phyloP scores from a whole-genome alignment of 164 flowering plant genomes.

The Macadamia tetraphylla region DNA sequence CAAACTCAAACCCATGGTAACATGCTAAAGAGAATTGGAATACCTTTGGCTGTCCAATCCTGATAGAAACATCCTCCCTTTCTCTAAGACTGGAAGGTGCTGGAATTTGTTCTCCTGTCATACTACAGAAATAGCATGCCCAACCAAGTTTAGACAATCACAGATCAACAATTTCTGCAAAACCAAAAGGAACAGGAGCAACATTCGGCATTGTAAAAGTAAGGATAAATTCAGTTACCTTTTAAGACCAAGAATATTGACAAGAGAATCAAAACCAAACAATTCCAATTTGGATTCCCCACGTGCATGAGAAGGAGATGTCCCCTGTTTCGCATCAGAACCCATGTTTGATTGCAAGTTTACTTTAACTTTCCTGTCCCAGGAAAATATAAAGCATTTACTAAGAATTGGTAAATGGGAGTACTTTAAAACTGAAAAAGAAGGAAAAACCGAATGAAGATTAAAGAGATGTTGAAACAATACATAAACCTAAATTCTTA shows the following conservation, averaged over 20 bases:
- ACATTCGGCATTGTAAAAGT: not conserved
- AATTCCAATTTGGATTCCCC: conserved; percentile 80
- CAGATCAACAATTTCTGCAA: not conserved
- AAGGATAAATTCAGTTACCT: conserved; percentile 41
- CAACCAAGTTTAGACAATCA: not conserved
- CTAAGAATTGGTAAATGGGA: not conserved
- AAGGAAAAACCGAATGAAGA: not conserved
- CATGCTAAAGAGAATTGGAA: conserved; percentile 6
- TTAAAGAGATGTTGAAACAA: too few species aligned
- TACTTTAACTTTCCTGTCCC: conserved; percentile 48
- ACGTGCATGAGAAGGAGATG: conserved; percentile 31
- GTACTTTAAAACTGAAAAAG: not conserved
- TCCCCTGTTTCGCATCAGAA: conserved; percentile 30
- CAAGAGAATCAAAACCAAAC: conserved; percentile 98
- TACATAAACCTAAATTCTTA: too few species aligned
- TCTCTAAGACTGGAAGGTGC: conserved; percentile 89
- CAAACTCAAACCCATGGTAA: not conserved
- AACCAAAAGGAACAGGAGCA: not conserved
- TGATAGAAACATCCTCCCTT: conserved; percentile 72
- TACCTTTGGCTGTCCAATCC: conserved; percentile 75
- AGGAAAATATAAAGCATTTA: not conserved
- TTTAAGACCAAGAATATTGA: conserved; percentile 86
- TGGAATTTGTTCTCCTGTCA: conserved; percentile 82
- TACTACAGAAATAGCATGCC: conserved; percentile 37
- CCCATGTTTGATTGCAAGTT: conserved; percentile 20